A percentile compares a stretch with the other conserved stretches of the same genome.
Evolutionary conservation across 441 rosid genomes (phyloP).

Genomic region (Corymbia calophylla): DNA sequence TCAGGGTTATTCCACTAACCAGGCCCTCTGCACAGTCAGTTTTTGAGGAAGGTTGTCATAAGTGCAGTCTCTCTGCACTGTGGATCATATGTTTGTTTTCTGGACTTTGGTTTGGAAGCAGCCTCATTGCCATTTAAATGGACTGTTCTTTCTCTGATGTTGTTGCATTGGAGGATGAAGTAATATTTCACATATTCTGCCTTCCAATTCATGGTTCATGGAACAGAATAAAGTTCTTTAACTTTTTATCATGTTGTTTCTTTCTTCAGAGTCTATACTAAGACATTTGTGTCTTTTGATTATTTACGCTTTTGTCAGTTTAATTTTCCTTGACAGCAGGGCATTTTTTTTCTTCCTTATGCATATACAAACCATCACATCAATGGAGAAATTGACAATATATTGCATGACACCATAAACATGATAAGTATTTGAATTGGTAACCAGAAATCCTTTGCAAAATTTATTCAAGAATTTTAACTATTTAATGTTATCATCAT

Average conservation of each 20-base stretch:
- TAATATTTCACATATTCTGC: neutral
- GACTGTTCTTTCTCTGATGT: neutral
- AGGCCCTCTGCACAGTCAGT: neutral
- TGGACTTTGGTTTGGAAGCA: neutral
- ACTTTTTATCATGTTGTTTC: neutral
- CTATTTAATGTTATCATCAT: constrained; percentile 4
- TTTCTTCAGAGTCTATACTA: neutral
- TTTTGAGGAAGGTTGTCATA: neutral
- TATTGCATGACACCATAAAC: neutral
- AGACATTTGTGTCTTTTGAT: neutral
- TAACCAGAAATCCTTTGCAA: neutral
- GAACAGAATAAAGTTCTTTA: neutral
- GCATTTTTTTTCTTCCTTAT: neutral
- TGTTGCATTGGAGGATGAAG: neutral
- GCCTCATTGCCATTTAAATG: neutral
- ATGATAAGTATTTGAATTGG: neutral
- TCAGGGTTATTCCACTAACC: neutral
- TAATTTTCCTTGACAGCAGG: neutral
- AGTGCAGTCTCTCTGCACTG: neutral
- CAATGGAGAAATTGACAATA: neutral
- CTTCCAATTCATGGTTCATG: neutral
- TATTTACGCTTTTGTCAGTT: neutral
- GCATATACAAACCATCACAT: neutral
- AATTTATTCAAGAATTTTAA: neutral
- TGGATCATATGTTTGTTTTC: neutral